Evolutionary conservation across 768 basidiomycete species (phyloP).

Genomic region (Glaciozyma martinii): DNA sequence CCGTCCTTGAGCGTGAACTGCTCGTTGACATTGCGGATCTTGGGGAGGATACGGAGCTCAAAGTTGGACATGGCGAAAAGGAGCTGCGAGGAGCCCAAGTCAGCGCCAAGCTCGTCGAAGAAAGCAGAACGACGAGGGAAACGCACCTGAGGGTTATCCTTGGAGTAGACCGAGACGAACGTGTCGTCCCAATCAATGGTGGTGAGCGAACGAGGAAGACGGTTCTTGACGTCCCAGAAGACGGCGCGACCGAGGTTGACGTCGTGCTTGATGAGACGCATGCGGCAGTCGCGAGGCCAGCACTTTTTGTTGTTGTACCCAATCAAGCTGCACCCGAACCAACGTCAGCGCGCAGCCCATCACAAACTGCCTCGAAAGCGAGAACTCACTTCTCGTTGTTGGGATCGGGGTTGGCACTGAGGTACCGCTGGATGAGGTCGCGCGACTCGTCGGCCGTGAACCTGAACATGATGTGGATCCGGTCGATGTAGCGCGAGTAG

Average conservation of each 20-base stretch:
- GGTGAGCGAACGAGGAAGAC: conserved; percentile 84
- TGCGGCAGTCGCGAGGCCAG: conserved; percentile 98
- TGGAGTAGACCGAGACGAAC: conserved; percentile 78
- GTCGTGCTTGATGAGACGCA: conserved; percentile 98
- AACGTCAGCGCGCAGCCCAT: not conserved
- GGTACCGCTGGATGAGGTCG: conserved; percentile 94
- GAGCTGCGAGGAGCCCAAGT: conserved; percentile 48
- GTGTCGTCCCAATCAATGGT: conserved; percentile 99
- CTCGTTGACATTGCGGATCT: conserved; percentile 86
- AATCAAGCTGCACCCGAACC: conserved; percentile 50
- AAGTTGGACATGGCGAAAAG: conserved; percentile 99
- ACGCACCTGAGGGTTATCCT: conserved; percentile 93
- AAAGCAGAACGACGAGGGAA: conserved; percentile 50
- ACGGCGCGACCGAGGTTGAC: conserved; percentile 97
- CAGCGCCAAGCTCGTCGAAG: too few species aligned
- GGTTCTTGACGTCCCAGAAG: conserved; percentile 93
- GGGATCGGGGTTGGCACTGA: conserved; percentile 94
- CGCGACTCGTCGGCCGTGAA: conserved; percentile 95
- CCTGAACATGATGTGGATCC: conserved; percentile 90
- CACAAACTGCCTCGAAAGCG: not conserved
- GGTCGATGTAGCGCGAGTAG: conserved; percentile 93
- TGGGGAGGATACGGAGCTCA: conserved; percentile 92
- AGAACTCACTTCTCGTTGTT: conserved; percentile 41
- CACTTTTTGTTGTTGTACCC: conserved; percentile 99
- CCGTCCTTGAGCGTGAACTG: conserved; percentile 94